These are phyloP conservation scores for Logfia minima DNA, from an alignment of 129 eudicot genomes.

Conservation along the genomic window DNA sequence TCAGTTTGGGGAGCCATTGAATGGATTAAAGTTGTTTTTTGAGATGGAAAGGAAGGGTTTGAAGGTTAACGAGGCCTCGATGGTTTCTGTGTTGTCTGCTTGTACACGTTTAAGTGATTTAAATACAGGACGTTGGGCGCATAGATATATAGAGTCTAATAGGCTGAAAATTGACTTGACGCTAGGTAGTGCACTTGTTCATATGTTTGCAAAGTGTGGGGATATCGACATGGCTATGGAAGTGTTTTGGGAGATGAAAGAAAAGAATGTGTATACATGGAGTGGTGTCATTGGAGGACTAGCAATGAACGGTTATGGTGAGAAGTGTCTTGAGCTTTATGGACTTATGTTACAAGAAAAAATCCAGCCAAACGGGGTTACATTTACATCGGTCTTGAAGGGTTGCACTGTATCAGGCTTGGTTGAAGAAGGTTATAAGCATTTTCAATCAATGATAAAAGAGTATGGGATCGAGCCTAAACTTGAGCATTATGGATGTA, in stretches of 20 bases:
- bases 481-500: constrained; percentile 48
- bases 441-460: constrained; percentile 35
- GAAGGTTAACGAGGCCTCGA: constrained; percentile 42
- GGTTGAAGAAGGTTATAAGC: constrained; percentile 42
- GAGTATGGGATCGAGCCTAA: constrained; percentile 35
- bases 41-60: constrained; percentile 27
- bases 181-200: constrained; percentile 45
- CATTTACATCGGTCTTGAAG: constrained; percentile 40
- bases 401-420: constrained; percentile 48
- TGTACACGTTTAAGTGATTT: constrained; percentile 41
- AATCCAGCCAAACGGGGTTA: constrained; percentile 42
- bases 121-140: constrained; percentile 22
- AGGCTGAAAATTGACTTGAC: constrained; percentile 33
- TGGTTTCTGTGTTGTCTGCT: constrained; percentile 49
- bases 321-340: constrained; percentile 33
- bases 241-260: constrained; percentile 45
- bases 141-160: constrained; percentile 27
- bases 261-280: constrained; percentile 49
- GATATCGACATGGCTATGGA: constrained; percentile 39
- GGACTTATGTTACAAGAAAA: constrained; percentile 15
- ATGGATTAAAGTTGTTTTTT: constrained; percentile 37
- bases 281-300: constrained; percentile 55
- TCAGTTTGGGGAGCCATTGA: constrained; percentile 22
- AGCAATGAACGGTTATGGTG: constrained; percentile 51
- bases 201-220: constrained; percentile 63